phyloP scores from a whole-genome alignment of 2,329 filamentous ascomycete genomes.

The Hysterium pulicare region DNA sequence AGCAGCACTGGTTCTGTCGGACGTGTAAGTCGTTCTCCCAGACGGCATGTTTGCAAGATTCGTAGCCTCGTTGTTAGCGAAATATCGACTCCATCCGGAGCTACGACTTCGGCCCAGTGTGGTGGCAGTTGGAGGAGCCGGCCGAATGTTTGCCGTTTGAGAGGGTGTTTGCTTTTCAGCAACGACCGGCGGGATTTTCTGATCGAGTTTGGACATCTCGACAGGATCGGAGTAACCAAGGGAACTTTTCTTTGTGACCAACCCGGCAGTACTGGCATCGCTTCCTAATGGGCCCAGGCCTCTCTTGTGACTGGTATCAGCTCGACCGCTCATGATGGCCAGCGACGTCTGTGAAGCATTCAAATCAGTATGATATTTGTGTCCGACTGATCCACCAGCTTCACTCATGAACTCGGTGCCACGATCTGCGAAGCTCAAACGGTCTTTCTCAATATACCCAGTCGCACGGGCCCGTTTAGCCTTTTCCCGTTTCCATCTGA shows the following conservation, averaged over 20 bases:
- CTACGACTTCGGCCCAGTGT: slow-evolving; percentile 44
- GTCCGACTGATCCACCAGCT: slow-evolving; percentile 42
- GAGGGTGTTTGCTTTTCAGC: slow-evolving; percentile 29
- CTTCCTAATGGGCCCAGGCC: slow-evolving; percentile 48
- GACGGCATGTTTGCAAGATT: slow-evolving; percentile 58
- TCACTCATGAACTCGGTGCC: slow-evolving; percentile 53
- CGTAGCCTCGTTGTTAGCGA: slow-evolving; percentile 66
- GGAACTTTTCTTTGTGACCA: slow-evolving; percentile 54
- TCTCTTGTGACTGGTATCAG: slow-evolving; percentile 48
- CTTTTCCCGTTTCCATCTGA: slow-evolving; percentile 60
- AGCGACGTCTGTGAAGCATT: slow-evolving; percentile 42
- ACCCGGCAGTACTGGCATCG: slow-evolving; percentile 57
- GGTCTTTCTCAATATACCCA: slow-evolving; percentile 43
- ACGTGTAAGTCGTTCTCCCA: slow-evolving; percentile 40
- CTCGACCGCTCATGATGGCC: slow-evolving; percentile 54
- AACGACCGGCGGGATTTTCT: slow-evolving; percentile 30
- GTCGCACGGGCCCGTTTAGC: slow-evolving; percentile 60
- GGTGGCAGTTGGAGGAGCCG: slow-evolving; percentile 12
- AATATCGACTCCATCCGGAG: slow-evolving; percentile 76
- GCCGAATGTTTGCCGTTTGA: slow-evolving; percentile 29
- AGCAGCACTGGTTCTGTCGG: slow-evolving; percentile 36
- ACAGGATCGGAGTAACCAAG: slow-evolving; percentile 40
- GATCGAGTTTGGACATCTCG: slow-evolving; percentile 45
- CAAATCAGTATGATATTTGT: slow-evolving; percentile 24
- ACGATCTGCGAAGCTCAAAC: slow-evolving; percentile 50